phyloP scores from a whole-genome alignment of 2,329 filamentous ascomycete genomes.

The Aspergillus vadensis region DNA sequence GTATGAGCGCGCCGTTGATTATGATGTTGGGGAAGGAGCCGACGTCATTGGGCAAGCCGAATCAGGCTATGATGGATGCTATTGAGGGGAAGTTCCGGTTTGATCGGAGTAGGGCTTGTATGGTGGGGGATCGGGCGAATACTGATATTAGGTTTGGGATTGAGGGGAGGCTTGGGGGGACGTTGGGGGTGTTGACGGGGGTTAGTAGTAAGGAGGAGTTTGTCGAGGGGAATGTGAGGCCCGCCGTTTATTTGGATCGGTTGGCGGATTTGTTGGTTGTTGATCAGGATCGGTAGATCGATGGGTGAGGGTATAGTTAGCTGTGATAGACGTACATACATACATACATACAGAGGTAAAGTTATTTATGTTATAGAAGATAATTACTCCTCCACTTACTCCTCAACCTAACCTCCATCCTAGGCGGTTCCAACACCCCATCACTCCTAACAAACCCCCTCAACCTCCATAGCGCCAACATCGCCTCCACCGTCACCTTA shows the following conservation, averaged over 20 bases:
- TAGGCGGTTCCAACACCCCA: background rate
- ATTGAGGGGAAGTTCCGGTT: conserved; percentile 95
- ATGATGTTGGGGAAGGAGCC: conserved; percentile 72
- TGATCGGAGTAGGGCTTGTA: conserved; percentile 81
- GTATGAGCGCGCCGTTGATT: conserved; percentile 74
- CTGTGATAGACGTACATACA: background rate
- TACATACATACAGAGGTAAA: background rate
- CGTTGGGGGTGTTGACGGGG: conserved; percentile 85
- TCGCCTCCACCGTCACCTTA: conserved; percentile 29
- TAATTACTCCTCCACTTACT: background rate
- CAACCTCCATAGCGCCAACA: conserved; percentile 44
- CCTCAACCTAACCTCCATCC: background rate
- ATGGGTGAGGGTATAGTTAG: conserved; percentile 7
- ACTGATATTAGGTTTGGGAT: conserved; percentile 97
- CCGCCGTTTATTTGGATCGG: conserved; percentile 80
- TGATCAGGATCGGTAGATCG: background rate
- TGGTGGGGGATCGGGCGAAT: conserved; percentile 91
- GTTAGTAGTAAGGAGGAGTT: conserved; percentile 81
- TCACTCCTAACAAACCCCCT: conserved; percentile 32
- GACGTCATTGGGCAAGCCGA: conserved; percentile 85
- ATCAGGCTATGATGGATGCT: conserved; percentile 99
- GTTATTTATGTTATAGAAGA: background rate
- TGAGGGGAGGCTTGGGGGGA: conserved; percentile 86
- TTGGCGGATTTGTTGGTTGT: conserved; percentile 69
- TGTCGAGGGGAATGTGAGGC: conserved; percentile 72